A percentile compares a stretch with the other conserved stretches of the same genome.
Conservation (phyloP, 192 early-diverging fungal genomes). For the Backusella mclennaniae region DNA sequence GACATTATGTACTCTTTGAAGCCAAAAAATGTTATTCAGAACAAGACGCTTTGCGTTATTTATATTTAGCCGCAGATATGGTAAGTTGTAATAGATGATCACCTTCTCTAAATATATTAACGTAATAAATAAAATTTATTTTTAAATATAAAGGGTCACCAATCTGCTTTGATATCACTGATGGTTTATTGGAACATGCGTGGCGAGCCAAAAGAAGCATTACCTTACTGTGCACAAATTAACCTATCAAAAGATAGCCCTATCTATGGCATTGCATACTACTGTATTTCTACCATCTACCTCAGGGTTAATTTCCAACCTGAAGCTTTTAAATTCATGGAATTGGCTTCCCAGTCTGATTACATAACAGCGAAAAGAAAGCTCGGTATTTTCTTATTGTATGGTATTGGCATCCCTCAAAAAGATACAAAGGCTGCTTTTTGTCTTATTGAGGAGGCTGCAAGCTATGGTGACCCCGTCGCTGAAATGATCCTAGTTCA, state of each 20-base stretch:
- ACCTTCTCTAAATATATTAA: not conserved
- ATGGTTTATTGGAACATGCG: not conserved
- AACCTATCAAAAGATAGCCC: not conserved
- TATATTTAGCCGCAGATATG: not conserved
- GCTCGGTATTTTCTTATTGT: not conserved
- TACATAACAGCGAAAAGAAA: not conserved
- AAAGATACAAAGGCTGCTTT: not conserved
- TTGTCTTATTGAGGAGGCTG: not conserved
- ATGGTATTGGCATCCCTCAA: not conserved
- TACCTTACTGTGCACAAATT: not conserved
- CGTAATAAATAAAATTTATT: not conserved
- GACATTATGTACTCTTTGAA: not conserved
- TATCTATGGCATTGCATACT: not conserved
- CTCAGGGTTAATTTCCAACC: not conserved
- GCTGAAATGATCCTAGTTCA: constrained; percentile 3
- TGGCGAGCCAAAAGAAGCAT: not conserved
- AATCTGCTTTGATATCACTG: not conserved
- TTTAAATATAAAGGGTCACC: not conserved
- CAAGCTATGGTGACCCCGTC: not conserved
- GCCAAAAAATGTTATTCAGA: not conserved
- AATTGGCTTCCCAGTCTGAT: not conserved
- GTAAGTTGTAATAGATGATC: not conserved
- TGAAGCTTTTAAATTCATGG: not conserved
- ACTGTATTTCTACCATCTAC: not conserved
- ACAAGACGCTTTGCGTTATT: not conserved